phyloP scores from a whole-genome alignment of 2,329 filamentous ascomycete genomes.

The Aspergillus sergii region DNA sequence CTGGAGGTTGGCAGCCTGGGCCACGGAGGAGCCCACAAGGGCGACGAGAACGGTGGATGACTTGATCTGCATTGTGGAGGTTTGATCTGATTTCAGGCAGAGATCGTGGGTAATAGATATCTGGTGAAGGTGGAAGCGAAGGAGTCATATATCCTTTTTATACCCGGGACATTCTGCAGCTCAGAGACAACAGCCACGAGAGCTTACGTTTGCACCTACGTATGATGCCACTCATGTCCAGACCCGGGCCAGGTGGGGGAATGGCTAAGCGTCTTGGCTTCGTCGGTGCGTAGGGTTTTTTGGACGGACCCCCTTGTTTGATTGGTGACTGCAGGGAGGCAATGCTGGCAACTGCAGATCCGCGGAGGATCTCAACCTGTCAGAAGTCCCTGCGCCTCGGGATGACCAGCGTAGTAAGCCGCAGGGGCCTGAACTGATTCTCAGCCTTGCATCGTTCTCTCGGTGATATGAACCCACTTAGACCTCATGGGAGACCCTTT shows the following conservation, averaged over 20 bases:
- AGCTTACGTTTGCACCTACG: slow-evolving; percentile 3
- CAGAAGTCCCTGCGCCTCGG: neutral
- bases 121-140: neutral
- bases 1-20: neutral
- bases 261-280: neutral
- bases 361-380: neutral
- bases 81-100: neutral
- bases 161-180: neutral
- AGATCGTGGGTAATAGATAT: neutral
- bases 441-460: slow-evolving; percentile 1
- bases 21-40: neutral
- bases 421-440: neutral
- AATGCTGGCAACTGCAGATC: slow-evolving; percentile 1
- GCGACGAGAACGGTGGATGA: neutral
- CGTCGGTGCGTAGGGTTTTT: neutral
- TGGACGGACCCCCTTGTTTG: neutral
- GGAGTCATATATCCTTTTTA: neutral
- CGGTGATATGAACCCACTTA: neutral
- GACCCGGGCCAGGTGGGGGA: neutral
- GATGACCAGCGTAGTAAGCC: neutral
- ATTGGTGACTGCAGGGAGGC: neutral
- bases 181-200: neutral
- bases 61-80: neutral
- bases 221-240: slow-evolving; percentile 3
- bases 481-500: neutral